Conservation (phyloP, 495 filamentous ascomycete species). For the Lichina pygmaea region DNA sequence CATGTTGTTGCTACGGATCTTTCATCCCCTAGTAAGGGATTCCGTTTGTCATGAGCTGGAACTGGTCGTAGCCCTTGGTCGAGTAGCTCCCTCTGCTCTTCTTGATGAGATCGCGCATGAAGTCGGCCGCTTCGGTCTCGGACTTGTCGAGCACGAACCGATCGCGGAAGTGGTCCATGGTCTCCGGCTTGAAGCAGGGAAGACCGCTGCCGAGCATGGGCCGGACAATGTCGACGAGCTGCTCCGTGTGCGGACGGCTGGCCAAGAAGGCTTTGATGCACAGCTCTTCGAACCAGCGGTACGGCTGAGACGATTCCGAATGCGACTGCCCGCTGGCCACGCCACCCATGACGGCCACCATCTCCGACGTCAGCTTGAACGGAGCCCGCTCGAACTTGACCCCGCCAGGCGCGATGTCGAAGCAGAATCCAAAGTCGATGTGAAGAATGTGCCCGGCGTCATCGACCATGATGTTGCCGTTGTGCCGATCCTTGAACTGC, state of each 20-base stretch:
- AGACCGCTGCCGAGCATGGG: conserved; percentile 92
- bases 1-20: too few relatives aligned
- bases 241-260: conserved; percentile 58
- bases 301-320: conserved; percentile 52
- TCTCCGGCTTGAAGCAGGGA: conserved; percentile 96
- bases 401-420: conserved; percentile 92
- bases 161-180: conserved; percentile 72
- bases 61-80: conserved; percentile 87
- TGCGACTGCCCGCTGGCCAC: conserved; percentile 5
- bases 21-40: conserved; percentile 45
- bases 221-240: conserved; percentile 66
- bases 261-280: conserved; percentile 90
- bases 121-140: conserved; percentile 85
- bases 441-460: conserved; percentile 93
- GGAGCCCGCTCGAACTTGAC: conserved; percentile 92
- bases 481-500: conserved; percentile 98
- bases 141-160: conserved; percentile 82
- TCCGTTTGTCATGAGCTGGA: conserved; percentile 89
- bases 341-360: conserved; percentile 96
- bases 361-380: conserved; percentile 92
- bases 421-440: conserved; percentile 97
- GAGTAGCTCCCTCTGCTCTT: conserved; percentile 72
- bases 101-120: conserved; percentile 65
- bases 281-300: conserved; percentile 88
- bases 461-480: conserved; percentile 98